Evolutionary conservation across 139 green algal genomes (phyloP).

Genomic region (Microglena sp.): DNA sequence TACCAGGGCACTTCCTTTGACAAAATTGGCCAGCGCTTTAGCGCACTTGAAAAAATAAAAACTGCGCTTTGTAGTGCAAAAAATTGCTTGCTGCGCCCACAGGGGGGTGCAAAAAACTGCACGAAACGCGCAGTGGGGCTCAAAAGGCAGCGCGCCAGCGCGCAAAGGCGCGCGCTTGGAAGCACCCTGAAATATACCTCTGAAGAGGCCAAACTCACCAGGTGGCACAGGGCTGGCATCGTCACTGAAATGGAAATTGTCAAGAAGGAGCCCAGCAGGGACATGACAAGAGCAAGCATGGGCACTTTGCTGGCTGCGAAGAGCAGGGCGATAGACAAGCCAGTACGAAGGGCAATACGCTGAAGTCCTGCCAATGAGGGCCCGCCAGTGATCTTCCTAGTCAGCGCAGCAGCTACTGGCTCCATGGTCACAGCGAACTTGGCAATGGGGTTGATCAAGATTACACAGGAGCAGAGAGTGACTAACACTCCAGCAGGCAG

Average conservation of each 20-base stretch:
- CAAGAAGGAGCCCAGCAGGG: slow-evolving; percentile 40
- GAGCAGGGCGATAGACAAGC: slow-evolving; percentile 24
- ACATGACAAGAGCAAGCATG: slow-evolving; percentile 44
- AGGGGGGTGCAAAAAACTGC: too few species aligned
- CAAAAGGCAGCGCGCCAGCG: too few species aligned
- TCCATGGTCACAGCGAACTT: slow-evolving; percentile 65
- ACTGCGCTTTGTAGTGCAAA: too few species aligned
- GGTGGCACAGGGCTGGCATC: slow-evolving; percentile 40
- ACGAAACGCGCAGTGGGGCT: too few species aligned
- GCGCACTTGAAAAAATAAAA: too few species aligned
- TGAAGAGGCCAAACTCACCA: too few species aligned
- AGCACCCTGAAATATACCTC: too few species aligned
- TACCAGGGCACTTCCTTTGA: too few species aligned
- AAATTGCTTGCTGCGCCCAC: too few species aligned
- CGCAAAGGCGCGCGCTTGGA: too few species aligned
- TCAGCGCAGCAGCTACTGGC: slow-evolving; percentile 28
- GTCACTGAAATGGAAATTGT: slow-evolving; percentile 41
- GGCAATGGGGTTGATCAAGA: slow-evolving; percentile 49
- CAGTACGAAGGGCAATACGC: slow-evolving; percentile 23
- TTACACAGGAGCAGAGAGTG: slow-evolving; percentile 27
- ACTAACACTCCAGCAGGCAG: slow-evolving; percentile 32
- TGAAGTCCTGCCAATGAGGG: slow-evolving; percentile 6
- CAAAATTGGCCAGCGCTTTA: too few species aligned
- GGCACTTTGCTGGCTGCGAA: slow-evolving; percentile 30
- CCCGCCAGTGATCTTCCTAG: background rate